These are phyloP conservation scores for Cystofilobasidium capitatum DNA, from an alignment of 768 basidiomycete species.

Conservation along the genomic window DNA sequence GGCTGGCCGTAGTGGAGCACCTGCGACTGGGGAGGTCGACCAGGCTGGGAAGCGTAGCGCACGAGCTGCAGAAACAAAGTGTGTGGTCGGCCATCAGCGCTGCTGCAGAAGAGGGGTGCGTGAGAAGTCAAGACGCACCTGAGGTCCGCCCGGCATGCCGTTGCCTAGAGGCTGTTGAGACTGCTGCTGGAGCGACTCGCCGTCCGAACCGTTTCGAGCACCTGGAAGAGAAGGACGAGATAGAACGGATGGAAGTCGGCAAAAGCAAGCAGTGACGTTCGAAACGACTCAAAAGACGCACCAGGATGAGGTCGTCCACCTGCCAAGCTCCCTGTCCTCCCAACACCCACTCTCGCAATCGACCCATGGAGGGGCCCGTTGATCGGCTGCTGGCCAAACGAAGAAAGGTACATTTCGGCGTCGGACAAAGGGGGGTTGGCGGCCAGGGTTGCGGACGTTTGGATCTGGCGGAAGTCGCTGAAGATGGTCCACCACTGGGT, in stretches of 20 bases:
- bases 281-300: neutral
- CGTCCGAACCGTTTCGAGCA: neutral
- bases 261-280: neutral
- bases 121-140: too few relatives aligned
- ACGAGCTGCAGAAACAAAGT: too few relatives aligned
- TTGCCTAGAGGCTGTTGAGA: too few relatives aligned
- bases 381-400: neutral
- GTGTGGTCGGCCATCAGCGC: too few relatives aligned
- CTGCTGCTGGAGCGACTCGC: neutral
- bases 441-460: neutral
- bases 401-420: neutral
- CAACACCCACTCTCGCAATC: neutral
- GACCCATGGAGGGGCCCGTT: neutral
- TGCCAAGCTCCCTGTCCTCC: neutral
- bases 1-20: neutral
- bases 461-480: conserved; percentile 10
- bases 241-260: neutral
- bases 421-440: neutral
- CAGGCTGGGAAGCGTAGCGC: too few relatives aligned
- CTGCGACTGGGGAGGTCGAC: too few relatives aligned
- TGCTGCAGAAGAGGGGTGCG: too few relatives aligned
- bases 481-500: conserved; percentile 7
- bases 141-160: too few relatives aligned
- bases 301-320: neutral
- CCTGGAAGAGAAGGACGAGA: neutral